Evolutionary conservation across 1,284 basidiomycete genomes (phyloP).

Genomic region (Boletus semigastroideus): DNA sequence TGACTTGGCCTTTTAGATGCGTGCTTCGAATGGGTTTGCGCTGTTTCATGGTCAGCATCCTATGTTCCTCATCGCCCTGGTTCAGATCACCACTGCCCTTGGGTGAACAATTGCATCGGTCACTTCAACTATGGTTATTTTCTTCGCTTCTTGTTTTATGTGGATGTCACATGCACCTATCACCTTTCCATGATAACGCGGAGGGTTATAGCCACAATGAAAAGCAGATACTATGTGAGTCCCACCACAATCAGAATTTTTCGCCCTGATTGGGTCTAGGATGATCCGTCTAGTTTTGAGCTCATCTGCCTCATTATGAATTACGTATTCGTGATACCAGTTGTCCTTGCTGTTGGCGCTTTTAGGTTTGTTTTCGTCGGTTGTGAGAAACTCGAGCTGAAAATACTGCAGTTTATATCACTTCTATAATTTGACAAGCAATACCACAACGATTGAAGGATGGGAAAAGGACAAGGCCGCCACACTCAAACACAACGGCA

Average conservation of each 20-base stretch:
- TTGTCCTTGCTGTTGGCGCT: slow-evolving; percentile 80
- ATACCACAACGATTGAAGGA: slow-evolving; percentile 94
- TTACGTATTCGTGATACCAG: slow-evolving; percentile 83
- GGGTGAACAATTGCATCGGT: slow-evolving; percentile 90
- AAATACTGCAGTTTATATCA: slow-evolving; percentile 73
- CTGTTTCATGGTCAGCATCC: background rate
- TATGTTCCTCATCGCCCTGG: slow-evolving; percentile 4
- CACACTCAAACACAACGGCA: slow-evolving; percentile 81
- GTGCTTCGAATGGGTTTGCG: slow-evolving; percentile 76
- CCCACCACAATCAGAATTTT: background rate
- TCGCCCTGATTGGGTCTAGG: slow-evolving; percentile 42
- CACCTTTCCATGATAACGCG: slow-evolving; percentile 77
- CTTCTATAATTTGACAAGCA: slow-evolving; percentile 75
- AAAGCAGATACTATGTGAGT: slow-evolving; percentile 53
- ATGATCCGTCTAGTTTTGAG: slow-evolving; percentile 67
- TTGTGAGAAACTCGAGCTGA: slow-evolving; percentile 1
- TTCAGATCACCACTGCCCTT: slow-evolving; percentile 88
- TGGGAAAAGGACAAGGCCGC: slow-evolving; percentile 98
- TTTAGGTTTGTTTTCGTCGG: slow-evolving; percentile 59
- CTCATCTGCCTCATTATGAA: slow-evolving; percentile 87
- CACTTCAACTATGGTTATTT: slow-evolving; percentile 91
- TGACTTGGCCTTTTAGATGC: slow-evolving; percentile 49
- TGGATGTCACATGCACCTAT: slow-evolving; percentile 85
- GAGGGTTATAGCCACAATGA: slow-evolving; percentile 56
- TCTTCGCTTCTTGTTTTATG: slow-evolving; percentile 88